phyloP scores from a whole-genome alignment of 192 early-diverging fungal species.

The Linnemannia elongata region DNA sequence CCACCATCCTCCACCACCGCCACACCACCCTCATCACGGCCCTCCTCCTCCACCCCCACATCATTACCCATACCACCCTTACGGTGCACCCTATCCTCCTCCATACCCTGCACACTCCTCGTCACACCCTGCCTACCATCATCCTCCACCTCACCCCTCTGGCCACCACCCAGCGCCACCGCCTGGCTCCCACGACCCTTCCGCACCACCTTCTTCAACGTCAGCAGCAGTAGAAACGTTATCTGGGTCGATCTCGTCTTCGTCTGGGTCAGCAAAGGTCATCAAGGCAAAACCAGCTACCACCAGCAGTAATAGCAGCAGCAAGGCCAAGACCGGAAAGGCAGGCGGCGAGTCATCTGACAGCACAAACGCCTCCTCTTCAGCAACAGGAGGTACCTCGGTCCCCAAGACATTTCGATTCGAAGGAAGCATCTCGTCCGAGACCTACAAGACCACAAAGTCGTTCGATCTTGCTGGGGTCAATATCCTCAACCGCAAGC shows the following conservation, averaged over 20 bases:
- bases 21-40: slow-evolving; percentile 27
- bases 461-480: slow-evolving; percentile 54
- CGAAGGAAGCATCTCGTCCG: slow-evolving; percentile 51
- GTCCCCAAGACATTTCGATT: slow-evolving; percentile 43
- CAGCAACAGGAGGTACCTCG: neutral
- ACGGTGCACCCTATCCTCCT: slow-evolving; percentile 33
- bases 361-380: neutral
- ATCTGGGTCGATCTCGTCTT: neutral
- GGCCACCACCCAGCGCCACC: neutral
- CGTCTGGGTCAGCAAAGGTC: neutral
- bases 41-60: slow-evolving; percentile 16
- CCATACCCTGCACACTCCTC: slow-evolving; percentile 6
- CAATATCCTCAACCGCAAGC: slow-evolving; percentile 32
- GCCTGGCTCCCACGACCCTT: neutral
- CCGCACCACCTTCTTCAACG: slow-evolving; percentile 3
- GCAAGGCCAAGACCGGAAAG: neutral
- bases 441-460: slow-evolving; percentile 50
- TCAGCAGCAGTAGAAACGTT: neutral
- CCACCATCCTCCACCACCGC: slow-evolving; percentile 22
- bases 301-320: neutral
- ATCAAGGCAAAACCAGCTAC: slow-evolving; percentile 2
- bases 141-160: slow-evolving; percentile 2
- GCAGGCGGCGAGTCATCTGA: neutral
- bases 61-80: slow-evolving; percentile 52
- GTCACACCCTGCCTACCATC: slow-evolving; percentile 10